Evolutionary conservation across 2,329 filamentous ascomycete genomes (phyloP), one percentile per base, ranked within the genome.

Genomic region (Stachybotrys echinatus): DNA sequence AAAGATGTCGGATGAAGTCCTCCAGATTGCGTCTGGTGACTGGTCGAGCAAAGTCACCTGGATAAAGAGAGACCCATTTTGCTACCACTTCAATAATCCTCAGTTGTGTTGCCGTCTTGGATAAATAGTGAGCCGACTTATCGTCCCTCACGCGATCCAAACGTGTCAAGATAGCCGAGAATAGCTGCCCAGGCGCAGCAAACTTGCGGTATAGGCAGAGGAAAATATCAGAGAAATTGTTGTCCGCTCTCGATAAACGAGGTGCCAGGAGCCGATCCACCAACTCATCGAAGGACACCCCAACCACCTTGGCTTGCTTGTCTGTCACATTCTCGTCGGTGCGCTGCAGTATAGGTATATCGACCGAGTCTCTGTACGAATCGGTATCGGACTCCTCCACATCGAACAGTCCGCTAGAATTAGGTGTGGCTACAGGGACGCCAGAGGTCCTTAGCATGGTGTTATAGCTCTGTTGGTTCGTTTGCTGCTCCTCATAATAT

Each of bases 161-260:
- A 38, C 88, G 84, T 51, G 85, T 77, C 39, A 95, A 75, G 42
- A 97, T 87, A 7, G 89, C 84, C 39, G 84, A 80, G 48, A 97
- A 83, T 5, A 99, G 77, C 55, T 87, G 80, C 10, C 81, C 79
- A 0, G 94, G 94, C 2, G 92, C 83, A 4, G 90, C 88, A 64
- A 99, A 97, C 66, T 94, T 95, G 54, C 94, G 87, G 69, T 97
- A 97, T 14, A 97, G 75, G 55, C 92, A 96, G 23, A 97, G 76
- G 61, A 97, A 97, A 18, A 95, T 85, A 42, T 91, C 84, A 2
- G 83, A 81, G 63, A 96, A 99, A 66, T 96, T 96, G 51, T 81
- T 79, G 63, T 97, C 94, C n/a, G 85, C 80, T 62, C 89, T 91
- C 23, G 89, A 91, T 72, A 92, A 85, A 34, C 89, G 88, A 54